Base-by-base conservation (phyloP, 1,139 yeast genomes). In the Taphrina pruni region DNA sequence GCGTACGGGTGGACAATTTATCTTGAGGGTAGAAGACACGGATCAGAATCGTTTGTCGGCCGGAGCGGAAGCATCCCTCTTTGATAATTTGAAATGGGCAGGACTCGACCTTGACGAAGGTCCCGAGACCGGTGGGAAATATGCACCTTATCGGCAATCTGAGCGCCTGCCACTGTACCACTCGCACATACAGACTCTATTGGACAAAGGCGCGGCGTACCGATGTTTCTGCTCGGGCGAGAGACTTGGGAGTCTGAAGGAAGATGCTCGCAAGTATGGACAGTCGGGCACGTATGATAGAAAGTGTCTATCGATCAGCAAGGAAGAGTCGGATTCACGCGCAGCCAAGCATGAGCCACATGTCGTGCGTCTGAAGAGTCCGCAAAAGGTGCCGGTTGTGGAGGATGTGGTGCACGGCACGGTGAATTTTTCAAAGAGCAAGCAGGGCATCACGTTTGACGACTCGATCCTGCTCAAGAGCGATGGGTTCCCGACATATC, bases 281-380 rank as follows among this genome's bases (percentile, higher is more conserved):
- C 97, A 97, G 0, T 97, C 97, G 50, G 97, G 90, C 0, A 88
- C 97, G 0, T 94, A 94, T 76, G 99, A 94, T 77, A 82, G 99
- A 69, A 85, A 88, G 73, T 94, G 99, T 77, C 75, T 78, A 17
- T 83, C 82, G 73, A 73, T 84, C 26, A 69, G 82, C 1, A 71
- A 72, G 7, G 83, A 80, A 55, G 85, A 85, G 71, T 79, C 85
- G 17, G 78, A 78, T 4, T 67, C 62, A 7, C 75, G 77, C 67
- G 56, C 75, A 17, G 64, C 70, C 1, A 81, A 80, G 0, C 1
- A 32, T 8, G 81, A 80, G 43, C 72, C 75, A 0, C 79, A 72
- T 66, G 79, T 75, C 17, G 75, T 76, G 66, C 76, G 80, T 67
- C 73, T 78, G 14, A 45, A 46, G 17, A 52, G 55, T 36, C 66